A percentile compares a stretch with the other conserved stretches of the same genome.
These are phyloP conservation scores for Reticulascus tulasneorum DNA, from an alignment of 2,329 filamentous ascomycete species.

Conservation along the genomic window DNA sequence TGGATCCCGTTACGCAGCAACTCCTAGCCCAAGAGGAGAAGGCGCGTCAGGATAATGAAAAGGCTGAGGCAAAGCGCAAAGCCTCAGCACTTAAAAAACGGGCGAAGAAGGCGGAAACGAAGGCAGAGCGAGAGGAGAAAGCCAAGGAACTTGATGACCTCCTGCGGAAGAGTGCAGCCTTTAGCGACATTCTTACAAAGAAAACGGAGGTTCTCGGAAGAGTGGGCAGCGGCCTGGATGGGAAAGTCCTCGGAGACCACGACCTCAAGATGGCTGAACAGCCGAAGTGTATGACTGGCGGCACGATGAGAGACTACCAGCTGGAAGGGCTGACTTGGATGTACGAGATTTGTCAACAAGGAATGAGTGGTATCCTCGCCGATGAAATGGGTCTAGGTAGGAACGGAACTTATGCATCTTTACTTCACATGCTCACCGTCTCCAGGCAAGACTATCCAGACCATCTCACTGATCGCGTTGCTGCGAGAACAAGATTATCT, in stretches of 20 bases:
- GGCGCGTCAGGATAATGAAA: conserved; percentile 34
- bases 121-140: conserved; percentile 53
- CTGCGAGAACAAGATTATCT: conserved; percentile 81
- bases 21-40: conserved; percentile 32
- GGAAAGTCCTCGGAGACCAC: conserved; percentile 56
- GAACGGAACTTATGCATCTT: conserved; percentile 11
- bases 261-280: conserved; percentile 79
- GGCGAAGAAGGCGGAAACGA: conserved; percentile 41
- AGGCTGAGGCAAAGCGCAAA: conserved; percentile 42
- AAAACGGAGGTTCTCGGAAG: conserved; percentile 61
- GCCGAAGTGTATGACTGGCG: conserved; percentile 78
- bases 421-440: background rate
- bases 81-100: conserved; percentile 34
- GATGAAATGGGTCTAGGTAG: conserved; percentile 85
- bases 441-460: conserved; percentile 82
- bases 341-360: conserved; percentile 75
- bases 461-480: conserved; percentile 81
- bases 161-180: conserved; percentile 55
- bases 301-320: conserved; percentile 91
- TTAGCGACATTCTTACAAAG: conserved; percentile 59
- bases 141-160: conserved; percentile 57
- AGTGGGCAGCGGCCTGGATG: conserved; percentile 57
- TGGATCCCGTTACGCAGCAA: conserved; percentile 16
- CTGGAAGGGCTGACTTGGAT: conserved; percentile 94
- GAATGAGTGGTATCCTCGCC: conserved; percentile 84